Evolutionary conservation across 139 green algal species (phyloP), one percentile per base, ranked within the genome.

Genomic region (Tetraselmis striata): DNA sequence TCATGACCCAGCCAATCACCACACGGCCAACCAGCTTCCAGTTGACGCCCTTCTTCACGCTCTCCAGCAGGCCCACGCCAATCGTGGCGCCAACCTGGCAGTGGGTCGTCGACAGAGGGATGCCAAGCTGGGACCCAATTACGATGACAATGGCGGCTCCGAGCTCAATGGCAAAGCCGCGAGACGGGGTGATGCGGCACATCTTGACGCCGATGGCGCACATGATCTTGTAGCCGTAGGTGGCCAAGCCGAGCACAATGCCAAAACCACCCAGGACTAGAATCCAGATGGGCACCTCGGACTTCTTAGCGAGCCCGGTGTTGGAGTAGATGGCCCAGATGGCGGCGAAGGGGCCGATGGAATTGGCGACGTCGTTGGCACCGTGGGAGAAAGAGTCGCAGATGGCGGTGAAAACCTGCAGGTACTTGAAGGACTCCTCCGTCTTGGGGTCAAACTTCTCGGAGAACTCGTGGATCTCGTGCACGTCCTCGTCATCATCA

Each of bases 331-430:
- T 89, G n/a, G 28, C 30, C 75, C 88, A 95, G 83, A 96, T 91
- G 59, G 86, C 93, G 31, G 91, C 85, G 29, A 94, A 93, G 29
- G 92, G 91, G 2, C 94, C 94, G 23, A 85, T 79, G 1, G 92
- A 86, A 75, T 98, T 98, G 79, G 93, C 91, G 0, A 98, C 92
- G 84, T 97, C 94, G 79, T 97, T 97, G 58, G 90, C 83, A 23
- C 94, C 94, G 82, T 98, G 94, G 2, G 93, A 88, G 81, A 99
- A 98, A 0, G 92, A 92, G 59, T 95, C 92, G 30, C 87, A 92
- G 78, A 87, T 92, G 1, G 95, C 93, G 28, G 94, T 95, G 84
- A 97, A 90, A 23, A 98, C 93, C 89, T 98, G 94, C 18, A 94
- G 84, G 45, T 94, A 94, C 76, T 88, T 90, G 89, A 93, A 95